These are phyloP conservation scores for Rasamsonia emersonii DNA, from an alignment of 2,329 filamentous ascomycete species.

Conservation along the genomic window DNA sequence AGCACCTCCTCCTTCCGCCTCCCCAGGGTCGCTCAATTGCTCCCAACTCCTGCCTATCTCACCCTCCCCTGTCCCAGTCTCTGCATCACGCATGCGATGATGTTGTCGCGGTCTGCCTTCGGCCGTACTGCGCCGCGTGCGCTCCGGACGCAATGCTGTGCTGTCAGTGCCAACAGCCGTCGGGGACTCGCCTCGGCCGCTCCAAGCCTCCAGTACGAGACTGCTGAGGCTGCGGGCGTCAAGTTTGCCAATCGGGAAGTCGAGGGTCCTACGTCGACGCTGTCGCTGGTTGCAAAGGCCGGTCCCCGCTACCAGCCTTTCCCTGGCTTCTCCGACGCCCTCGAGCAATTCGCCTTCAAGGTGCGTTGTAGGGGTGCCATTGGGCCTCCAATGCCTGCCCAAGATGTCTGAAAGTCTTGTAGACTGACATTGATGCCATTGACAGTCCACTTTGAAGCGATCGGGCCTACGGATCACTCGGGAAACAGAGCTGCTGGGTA, in stretches of 20 bases:
- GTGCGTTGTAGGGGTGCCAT: conserved; percentile 41
- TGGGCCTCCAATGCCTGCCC: conserved; percentile 3
- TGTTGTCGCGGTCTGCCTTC: conserved; percentile 61
- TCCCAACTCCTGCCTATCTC: conserved; percentile 26
- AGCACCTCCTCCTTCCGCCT: conserved; percentile 17
- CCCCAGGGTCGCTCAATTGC: conserved; percentile 22
- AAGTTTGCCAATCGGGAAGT: conserved; percentile 90
- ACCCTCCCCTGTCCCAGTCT: conserved; percentile 29
- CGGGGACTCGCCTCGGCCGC: conserved; percentile 57
- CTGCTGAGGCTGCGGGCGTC: conserved; percentile 74
- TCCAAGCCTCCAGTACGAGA: conserved; percentile 78
- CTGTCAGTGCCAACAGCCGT: conserved; percentile 42
- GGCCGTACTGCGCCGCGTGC: conserved; percentile 56
- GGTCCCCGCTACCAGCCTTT: conserved; percentile 87
- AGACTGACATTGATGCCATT: conserved; percentile 15
- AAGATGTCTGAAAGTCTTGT: not conserved
- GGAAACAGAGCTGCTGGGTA: conserved; percentile 91
- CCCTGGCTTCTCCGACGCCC: conserved; percentile 79
- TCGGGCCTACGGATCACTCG: conserved; percentile 87
- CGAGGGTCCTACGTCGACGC: conserved; percentile 77
- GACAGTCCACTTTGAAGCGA: conserved; percentile 74
- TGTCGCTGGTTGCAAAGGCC: conserved; percentile 87
- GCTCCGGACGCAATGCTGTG: conserved; percentile 52
- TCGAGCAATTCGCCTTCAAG: conserved; percentile 98
- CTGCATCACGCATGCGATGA: conserved; percentile 47